These are phyloP conservation scores for Monilinia polystroma DNA, from an alignment of 2,329 filamentous ascomycete species.

Conservation along the genomic window DNA sequence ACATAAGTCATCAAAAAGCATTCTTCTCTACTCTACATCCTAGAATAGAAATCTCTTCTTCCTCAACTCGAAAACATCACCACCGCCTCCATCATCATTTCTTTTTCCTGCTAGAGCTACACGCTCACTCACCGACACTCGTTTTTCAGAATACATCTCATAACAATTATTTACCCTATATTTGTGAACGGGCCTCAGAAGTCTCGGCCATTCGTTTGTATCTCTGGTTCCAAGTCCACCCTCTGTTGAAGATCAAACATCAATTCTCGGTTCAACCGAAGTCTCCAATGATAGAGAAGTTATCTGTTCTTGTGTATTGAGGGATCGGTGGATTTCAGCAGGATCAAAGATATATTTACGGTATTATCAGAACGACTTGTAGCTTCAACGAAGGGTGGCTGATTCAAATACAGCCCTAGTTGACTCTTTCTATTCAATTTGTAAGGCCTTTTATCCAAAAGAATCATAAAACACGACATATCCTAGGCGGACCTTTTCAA, in stretches of 20 bases:
- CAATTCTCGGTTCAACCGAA: not conserved
- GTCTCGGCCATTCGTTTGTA: not conserved
- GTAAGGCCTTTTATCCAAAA: not conserved
- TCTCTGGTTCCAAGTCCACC: not conserved
- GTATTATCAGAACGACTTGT: not conserved
- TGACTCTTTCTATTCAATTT: not conserved
- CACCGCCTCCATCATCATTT: conserved; percentile 22
- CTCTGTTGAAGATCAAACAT: not conserved
- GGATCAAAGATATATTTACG: not conserved
- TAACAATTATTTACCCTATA: conserved; percentile 3
- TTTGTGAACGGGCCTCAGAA: not conserved
- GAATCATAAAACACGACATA: not conserved
- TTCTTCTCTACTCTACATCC: conserved; percentile 1
- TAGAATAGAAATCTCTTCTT: conserved; percentile 2
- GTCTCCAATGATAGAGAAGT: conserved; percentile 1
- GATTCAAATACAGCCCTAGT: not conserved
- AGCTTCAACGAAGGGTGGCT: not conserved
- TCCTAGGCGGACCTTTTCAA: not conserved
- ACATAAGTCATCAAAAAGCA: conserved; percentile 2
- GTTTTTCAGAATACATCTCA: conserved; percentile 14
- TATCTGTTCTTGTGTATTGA: conserved; percentile 5
- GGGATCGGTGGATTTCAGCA: not conserved
- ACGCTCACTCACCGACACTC: conserved; percentile 21
- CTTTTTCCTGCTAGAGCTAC: conserved; percentile 10
- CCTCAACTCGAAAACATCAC: conserved; percentile 12